Conservation (phyloP, 2,329 filamentous ascomycete genomes). For the Simplicillium aogashimaense region DNA sequence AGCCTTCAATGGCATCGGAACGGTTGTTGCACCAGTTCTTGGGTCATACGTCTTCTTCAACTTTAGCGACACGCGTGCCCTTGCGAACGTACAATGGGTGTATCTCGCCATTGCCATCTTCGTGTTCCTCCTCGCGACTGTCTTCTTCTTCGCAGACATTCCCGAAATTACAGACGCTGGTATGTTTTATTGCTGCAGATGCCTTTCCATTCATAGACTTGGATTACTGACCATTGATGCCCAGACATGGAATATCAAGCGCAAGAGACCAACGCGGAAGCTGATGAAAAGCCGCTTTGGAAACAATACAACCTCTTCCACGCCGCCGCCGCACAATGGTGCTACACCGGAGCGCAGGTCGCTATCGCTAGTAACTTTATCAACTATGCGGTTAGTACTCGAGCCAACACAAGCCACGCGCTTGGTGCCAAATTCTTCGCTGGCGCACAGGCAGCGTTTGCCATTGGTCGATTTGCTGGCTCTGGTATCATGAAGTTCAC, state of each 20-base stretch:
- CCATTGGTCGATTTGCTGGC: conserved; percentile 61
- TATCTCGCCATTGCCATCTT: conserved; percentile 66
- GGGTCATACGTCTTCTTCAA: conserved; percentile 67
- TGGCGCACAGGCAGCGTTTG: conserved; percentile 64
- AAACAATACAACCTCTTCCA: conserved; percentile 71
- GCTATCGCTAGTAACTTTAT: conserved; percentile 61
- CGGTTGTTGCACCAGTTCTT: conserved; percentile 61
- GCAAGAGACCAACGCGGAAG: conserved; percentile 39
- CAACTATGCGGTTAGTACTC: conserved; percentile 58
- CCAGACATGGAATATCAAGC: conserved; percentile 57
- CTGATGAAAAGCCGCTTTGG: conserved; percentile 50
- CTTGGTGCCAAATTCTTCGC: conserved; percentile 59
- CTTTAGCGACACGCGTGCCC: conserved; percentile 42
- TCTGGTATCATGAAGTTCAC: conserved; percentile 56
- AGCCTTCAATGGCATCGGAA: conserved; percentile 67
- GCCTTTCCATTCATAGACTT: not conserved
- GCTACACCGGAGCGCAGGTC: conserved; percentile 65
- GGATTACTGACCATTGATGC: not conserved
- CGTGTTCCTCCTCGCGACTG: conserved; percentile 52
- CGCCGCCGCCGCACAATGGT: conserved; percentile 67
- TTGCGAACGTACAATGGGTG: conserved; percentile 66
- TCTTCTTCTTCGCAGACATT: conserved; percentile 59
- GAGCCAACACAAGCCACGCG: conserved; percentile 36
- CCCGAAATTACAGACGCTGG: conserved; percentile 56
- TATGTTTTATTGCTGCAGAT: conserved; percentile 10